Evolutionary conservation across 2,329 filamentous ascomycete species (phyloP).

Genomic region (Fusarium torulosum): DNA sequence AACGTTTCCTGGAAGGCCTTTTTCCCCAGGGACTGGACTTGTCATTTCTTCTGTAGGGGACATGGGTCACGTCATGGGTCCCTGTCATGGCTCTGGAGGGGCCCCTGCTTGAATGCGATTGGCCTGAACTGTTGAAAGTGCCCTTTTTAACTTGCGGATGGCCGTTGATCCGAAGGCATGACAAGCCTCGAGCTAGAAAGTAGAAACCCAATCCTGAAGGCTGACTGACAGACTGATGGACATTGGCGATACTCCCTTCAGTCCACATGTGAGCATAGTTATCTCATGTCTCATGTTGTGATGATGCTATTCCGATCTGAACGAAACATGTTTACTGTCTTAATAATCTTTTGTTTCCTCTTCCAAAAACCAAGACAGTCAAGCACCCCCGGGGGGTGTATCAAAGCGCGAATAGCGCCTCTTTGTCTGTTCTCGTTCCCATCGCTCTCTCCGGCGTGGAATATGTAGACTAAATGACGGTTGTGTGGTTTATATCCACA

Average conservation of each 20-base stretch:
- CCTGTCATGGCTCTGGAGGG: slow-evolving; percentile 13
- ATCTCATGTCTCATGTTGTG: slow-evolving; percentile 15
- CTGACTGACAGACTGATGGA: not conserved
- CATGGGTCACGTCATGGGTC: slow-evolving; percentile 30
- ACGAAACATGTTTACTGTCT: slow-evolving; percentile 3
- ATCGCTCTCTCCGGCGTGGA: slow-evolving; percentile 29
- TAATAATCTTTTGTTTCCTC: slow-evolving; percentile 18
- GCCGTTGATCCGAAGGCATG: slow-evolving; percentile 30
- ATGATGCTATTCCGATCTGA: slow-evolving; percentile 27
- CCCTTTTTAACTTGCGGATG: slow-evolving; percentile 27
- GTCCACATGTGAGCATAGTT: slow-evolving; percentile 13
- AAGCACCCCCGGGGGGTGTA: slow-evolving; percentile 16
- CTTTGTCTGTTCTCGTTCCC: slow-evolving; percentile 26
- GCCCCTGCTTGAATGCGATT: slow-evolving; percentile 8
- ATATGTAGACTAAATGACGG: slow-evolving; percentile 21
- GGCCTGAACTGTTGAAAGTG: not conserved
- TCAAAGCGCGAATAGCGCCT: slow-evolving; percentile 10
- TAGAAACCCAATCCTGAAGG: slow-evolving; percentile 4
- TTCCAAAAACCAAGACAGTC: not conserved
- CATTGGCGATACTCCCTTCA: slow-evolving; percentile 19
- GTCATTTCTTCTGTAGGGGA: slow-evolving; percentile 26
- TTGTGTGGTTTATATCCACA: slow-evolving; percentile 33
- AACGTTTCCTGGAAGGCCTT: slow-evolving; percentile 25
- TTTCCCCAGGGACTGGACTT: slow-evolving; percentile 21
- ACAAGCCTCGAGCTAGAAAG: slow-evolving; percentile 10